Evolutionary conservation across 1,139 yeast genomes (phyloP).

Genomic region (Hanseniaspora uvarum): DNA sequence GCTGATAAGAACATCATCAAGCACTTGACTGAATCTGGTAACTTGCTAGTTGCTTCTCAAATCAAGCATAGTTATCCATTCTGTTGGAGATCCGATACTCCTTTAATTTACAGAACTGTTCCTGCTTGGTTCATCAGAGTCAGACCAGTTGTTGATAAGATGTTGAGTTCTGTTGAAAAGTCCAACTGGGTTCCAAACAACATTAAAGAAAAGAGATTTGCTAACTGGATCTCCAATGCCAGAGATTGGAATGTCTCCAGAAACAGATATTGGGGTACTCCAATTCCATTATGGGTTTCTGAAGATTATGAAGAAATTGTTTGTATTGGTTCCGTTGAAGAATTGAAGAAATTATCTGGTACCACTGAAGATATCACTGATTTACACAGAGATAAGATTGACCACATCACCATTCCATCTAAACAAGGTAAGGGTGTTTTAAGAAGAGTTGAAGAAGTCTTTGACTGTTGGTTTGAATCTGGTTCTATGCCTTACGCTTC

Average conservation of each 20-base stretch:
- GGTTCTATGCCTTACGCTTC: constrained; percentile 99
- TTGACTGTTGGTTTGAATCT: constrained; percentile 99
- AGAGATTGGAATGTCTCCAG: constrained; percentile 98
- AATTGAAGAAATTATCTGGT: constrained; percentile 76
- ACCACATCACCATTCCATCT: constrained; percentile 89
- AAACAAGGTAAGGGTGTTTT: constrained; percentile 75
- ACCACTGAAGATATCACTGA: constrained; percentile 62
- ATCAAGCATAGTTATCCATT: constrained; percentile 94
- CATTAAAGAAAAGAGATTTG: constrained; percentile 87
- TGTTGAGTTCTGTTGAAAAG: constrained; percentile 73
- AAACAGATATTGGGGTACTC: constrained; percentile 99
- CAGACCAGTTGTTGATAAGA: constrained; percentile 72
- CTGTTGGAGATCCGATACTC: constrained; percentile 99
- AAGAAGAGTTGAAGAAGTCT: constrained; percentile 90
- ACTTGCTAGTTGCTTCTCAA: constrained; percentile 66
- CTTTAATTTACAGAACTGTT: constrained; percentile 86
- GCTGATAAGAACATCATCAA: constrained; percentile 90
- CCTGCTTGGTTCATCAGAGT: constrained; percentile 98
- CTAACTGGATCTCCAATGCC: constrained; percentile 96
- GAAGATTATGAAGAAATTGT: constrained; percentile 88
- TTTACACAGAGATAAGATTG: constrained; percentile 87
- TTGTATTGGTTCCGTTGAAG: constrained; percentile 83
- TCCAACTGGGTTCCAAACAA: constrained; percentile 91
- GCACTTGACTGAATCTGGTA: constrained; percentile 65
- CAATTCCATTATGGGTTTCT: constrained; percentile 94